Conservation (phyloP, 73 alveolate genomes). For the Paramecium tetraurelia region DNA sequence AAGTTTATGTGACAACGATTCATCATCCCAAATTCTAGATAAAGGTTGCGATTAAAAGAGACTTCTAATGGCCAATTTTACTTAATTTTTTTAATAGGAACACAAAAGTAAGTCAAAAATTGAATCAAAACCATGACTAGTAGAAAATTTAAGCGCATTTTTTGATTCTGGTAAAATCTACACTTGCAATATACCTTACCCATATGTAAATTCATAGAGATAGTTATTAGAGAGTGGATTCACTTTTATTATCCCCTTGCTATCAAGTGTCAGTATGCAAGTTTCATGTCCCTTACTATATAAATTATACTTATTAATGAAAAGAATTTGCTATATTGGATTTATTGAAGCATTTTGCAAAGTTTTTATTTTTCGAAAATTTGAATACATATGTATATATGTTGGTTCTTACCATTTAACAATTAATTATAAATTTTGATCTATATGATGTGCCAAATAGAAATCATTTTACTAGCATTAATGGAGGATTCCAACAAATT, state of each 20-base stretch:
- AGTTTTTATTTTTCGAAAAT: not conserved
- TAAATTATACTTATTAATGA: slow-evolving; percentile 19
- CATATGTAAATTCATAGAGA: slow-evolving; percentile 4
- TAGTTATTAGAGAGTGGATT: not conserved
- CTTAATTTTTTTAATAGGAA: not conserved
- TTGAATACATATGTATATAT: not conserved
- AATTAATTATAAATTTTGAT: not conserved
- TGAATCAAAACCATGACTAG: not conserved
- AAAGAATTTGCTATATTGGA: not conserved
- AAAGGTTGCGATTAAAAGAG: not conserved
- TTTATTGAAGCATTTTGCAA: not conserved
- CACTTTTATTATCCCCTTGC: not conserved
- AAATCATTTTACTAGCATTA: not conserved
- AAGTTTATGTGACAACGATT: not conserved
- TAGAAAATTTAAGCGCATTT: not conserved
- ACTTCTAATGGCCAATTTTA: not conserved
- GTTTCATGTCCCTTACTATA: not conserved
- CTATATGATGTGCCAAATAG: not conserved
- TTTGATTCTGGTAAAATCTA: slow-evolving; percentile 16
- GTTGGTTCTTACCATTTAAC: not conserved
- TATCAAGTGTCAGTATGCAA: not conserved
- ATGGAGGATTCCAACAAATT: not conserved
- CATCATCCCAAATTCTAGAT: slow-evolving; percentile 26
- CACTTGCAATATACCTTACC: not conserved
- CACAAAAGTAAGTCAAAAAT: slow-evolving; percentile 12